These are phyloP conservation scores for Penicillium sp. DNA, from an alignment of 2,329 filamentous ascomycete species.

Conservation along the genomic window DNA sequence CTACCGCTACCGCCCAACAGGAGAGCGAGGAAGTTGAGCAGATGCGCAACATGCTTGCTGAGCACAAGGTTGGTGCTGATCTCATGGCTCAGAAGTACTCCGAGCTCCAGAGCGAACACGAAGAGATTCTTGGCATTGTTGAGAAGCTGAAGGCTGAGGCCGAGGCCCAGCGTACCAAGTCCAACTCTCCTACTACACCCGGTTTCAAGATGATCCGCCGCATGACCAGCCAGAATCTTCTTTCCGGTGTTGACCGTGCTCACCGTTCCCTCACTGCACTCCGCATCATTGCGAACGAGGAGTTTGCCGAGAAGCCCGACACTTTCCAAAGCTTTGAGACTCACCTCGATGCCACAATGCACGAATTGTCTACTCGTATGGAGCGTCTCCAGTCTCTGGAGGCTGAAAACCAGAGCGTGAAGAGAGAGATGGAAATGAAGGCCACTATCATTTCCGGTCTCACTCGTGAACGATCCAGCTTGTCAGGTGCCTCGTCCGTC, in stretches of 20 bases:
- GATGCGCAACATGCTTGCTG: slow-evolving; percentile 67
- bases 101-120: slow-evolving; percentile 80
- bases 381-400: slow-evolving; percentile 91
- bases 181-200: slow-evolving; percentile 54
- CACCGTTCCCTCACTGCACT: slow-evolving; percentile 88
- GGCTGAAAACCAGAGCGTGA: slow-evolving; percentile 75
- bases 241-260: slow-evolving; percentile 78
- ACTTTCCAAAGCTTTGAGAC: slow-evolving; percentile 89
- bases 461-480: slow-evolving; percentile 86
- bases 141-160: slow-evolving; percentile 89
- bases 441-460: slow-evolving; percentile 93
- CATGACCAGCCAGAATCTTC: slow-evolving; percentile 87
- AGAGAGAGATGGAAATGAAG: slow-evolving; percentile 97
- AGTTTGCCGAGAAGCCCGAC: slow-evolving; percentile 79
- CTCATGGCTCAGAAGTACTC: slow-evolving; percentile 75
- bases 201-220: slow-evolving; percentile 70
- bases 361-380: slow-evolving; percentile 81
- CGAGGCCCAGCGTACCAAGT: slow-evolving; percentile 76
- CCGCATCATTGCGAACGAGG: slow-evolving; percentile 82
- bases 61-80: slow-evolving; percentile 74
- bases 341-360: slow-evolving; percentile 87
- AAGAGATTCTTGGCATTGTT: slow-evolving; percentile 77
- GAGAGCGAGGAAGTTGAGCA: slow-evolving; percentile 67
- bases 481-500: slow-evolving; percentile 76
- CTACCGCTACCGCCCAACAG: slow-evolving; percentile 39